Percentiles rank a stretch among this genome's conserved stretches.
These are phyloP conservation scores for Xylariaceae sp. DNA, from an alignment of 2,329 filamentous ascomycete genomes.

Conservation along the genomic window DNA sequence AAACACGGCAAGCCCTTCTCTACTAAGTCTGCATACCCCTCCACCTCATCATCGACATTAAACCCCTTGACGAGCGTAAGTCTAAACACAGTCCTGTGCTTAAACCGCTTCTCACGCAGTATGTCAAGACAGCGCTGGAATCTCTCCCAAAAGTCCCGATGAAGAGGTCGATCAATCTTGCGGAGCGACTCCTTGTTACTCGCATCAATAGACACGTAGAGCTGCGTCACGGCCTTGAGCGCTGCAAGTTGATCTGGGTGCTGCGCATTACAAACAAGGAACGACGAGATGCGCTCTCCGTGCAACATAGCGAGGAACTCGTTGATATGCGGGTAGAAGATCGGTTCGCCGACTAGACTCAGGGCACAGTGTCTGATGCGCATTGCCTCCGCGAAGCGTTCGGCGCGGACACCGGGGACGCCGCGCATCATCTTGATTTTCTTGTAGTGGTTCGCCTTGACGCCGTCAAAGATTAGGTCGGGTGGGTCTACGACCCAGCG, in stretches of 20 bases:
- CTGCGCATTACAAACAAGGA: conserved; percentile 95
- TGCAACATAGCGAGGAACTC: conserved; percentile 84
- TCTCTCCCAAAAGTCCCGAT: conserved; percentile 96
- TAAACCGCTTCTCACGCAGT: conserved; percentile 74
- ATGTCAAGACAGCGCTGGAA: conserved; percentile 92
- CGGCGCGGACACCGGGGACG: conserved; percentile 86
- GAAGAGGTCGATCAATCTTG: conserved; percentile 85
- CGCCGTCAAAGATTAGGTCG: conserved; percentile 83
- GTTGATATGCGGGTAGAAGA: conserved; percentile 98
- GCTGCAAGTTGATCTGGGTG: conserved; percentile 86
- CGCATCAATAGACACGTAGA: conserved; percentile 96
- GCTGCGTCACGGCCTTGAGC: conserved; percentile 82
- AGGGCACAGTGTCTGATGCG: conserved; percentile 90
- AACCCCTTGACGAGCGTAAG: conserved; percentile 96
- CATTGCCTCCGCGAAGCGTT: conserved; percentile 91
- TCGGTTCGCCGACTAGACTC: conserved; percentile 92
- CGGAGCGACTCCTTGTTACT: conserved; percentile 84
- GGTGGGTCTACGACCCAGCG: conserved; percentile 93
- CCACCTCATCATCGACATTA: conserved; percentile 90
- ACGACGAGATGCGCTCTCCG: conserved; percentile 82
- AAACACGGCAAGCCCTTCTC: conserved; percentile 86
- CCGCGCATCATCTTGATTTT: conserved; percentile 98
- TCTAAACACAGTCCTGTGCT: conserved; percentile 90
- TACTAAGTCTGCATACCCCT: conserved; percentile 86
- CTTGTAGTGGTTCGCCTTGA: conserved; percentile 89